A percentile compares a stretch with the other conserved stretches of the same genome.
Evolutionary conservation across 1,139 yeast genomes (phyloP).

Genomic region (Pichia sp.): DNA sequence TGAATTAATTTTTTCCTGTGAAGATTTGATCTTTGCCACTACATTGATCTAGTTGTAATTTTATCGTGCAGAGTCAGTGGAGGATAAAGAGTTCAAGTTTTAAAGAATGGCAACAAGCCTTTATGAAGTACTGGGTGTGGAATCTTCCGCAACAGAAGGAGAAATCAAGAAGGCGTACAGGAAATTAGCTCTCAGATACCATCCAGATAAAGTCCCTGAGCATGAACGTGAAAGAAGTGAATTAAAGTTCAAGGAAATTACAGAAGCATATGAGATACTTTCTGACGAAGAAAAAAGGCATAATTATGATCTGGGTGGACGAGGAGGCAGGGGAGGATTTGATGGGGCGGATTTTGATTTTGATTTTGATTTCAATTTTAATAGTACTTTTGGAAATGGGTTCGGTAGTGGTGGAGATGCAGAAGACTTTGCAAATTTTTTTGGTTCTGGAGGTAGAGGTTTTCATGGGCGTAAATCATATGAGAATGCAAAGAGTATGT

Average conservation of each 20-base stretch:
- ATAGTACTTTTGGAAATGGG: conserved; percentile 8
- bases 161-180: conserved; percentile 94
- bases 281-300: conserved; percentile 83
- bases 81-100: no score
- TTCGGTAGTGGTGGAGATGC: conserved; percentile 37
- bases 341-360: conserved; percentile 11
- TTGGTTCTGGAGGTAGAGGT: conserved; percentile 29
- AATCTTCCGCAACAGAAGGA: conserved; percentile 63
- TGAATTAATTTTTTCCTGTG: no score
- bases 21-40: no score
- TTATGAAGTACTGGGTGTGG: conserved; percentile 78
- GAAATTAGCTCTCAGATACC: conserved; percentile 83
- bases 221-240: conserved; percentile 63
- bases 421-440: conserved; percentile 69
- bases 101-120: conserved; percentile 26
- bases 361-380: conserved; percentile 13
- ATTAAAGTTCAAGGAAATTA: conserved; percentile 85
- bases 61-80: no score
- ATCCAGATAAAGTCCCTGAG: conserved; percentile 83
- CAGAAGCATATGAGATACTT: conserved; percentile 86
- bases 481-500: conserved; percentile 1
- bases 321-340: conserved; percentile 7
- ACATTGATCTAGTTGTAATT: no score
- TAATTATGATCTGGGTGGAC: conserved; percentile 62
- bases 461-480: background rate